phyloP scores from a whole-genome alignment of 2,329 filamentous ascomycete species.

The Chlorencoelia australis region DNA sequence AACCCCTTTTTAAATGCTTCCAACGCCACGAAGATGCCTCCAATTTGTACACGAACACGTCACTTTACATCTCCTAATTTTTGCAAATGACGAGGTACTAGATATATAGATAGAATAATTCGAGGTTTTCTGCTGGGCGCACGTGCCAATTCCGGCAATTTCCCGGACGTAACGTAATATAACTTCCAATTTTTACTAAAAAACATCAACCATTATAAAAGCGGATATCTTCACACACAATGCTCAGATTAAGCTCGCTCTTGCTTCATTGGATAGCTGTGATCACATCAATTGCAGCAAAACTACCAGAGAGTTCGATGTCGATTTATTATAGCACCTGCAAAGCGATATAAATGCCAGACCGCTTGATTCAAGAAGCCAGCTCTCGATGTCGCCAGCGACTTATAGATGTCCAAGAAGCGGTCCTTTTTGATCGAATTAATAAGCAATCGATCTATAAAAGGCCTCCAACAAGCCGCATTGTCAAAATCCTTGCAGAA shows the following conservation, averaged over 20 bases:
- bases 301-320: background rate
- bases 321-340: background rate
- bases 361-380: background rate
- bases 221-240: background rate
- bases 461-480: background rate
- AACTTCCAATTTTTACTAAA: background rate
- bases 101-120: too few species aligned
- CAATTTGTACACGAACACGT: too few species aligned
- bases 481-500: background rate
- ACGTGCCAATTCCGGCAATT: too few species aligned
- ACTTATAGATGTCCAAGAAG: background rate
- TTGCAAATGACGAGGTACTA: too few species aligned
- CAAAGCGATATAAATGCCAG: too few species aligned
- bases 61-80: too few species aligned
- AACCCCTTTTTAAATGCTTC: too few species aligned
- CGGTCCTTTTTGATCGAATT: background rate
- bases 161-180: too few species aligned
- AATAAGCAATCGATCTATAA: background rate
- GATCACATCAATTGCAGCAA: background rate
- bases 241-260: background rate
- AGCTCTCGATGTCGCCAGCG: background rate
- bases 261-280: background rate
- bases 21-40: too few species aligned
- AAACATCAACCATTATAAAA: background rate
- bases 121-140: too few species aligned